Evolutionary conservation across 768 basidiomycete species (phyloP), one percentile per base, ranked within the genome.

Genomic region (Clitopilus hobsonii): DNA sequence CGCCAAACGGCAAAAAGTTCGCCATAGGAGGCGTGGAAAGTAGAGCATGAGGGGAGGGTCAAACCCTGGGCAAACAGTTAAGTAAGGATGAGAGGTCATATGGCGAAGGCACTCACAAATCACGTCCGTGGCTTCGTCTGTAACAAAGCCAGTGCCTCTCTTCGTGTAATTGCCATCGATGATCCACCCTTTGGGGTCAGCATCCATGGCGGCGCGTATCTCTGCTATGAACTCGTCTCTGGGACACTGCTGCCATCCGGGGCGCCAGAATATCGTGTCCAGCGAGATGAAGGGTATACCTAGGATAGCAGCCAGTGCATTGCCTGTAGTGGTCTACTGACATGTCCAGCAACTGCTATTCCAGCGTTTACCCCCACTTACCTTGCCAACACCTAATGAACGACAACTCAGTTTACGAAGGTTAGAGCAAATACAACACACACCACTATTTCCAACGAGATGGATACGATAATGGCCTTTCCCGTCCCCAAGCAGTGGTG

Each of bases 31-130:
- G 14, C 86, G 82, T 20, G 86, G 83, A 53, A 88, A 74, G 68
- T 88, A 88, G 8, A 80, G 65, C 7, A 70, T 16, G 28, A 88
- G 68, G 11, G 86, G 87, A 6, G 85, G 85, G 59, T 88, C 85
- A 20, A 88, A 69, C 87, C 87, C 86, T 88, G 53, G 8, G n/a
- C n/a, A n/a, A n/a, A n/a, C n/a, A n/a, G n/a, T n/a, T n/a, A n/a
- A n/a, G n/a, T n/a, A 30, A 36, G 54, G 13, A 48, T 51, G 30
- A 20, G 14, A 41, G 49, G 26, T 28, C 24, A 49, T 50, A 27
- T 26, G 22, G 50, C 13, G 32, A 36, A 36, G 10, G 32, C 32
- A 4, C 75, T 47, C 55, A 84, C 83, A 85, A 20, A 85, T 74
- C 6, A 80, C 61, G 61, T 84, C 82, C 3, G 82, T 83, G 13